Evolutionary conservation across 75 land plant genomes (phyloP), one percentile per base, ranked within the genome.

Genomic region (Selaginella tamariscina): DNA sequence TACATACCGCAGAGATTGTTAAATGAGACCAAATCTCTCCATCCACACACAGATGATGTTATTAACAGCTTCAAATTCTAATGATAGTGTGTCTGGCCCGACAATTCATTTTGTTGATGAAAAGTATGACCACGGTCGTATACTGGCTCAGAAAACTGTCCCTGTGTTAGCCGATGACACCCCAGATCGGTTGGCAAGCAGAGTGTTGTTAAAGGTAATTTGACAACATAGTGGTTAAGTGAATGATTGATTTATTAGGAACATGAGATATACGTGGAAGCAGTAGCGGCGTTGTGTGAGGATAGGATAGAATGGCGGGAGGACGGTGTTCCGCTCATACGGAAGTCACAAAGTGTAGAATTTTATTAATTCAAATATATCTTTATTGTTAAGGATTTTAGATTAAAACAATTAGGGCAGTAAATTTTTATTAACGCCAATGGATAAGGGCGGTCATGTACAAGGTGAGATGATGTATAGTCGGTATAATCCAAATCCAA

Each of bases 51-150:
- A 15, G 27, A 8, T 2, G 32, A 1, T 28, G 56, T 65, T 60
- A 64, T 18, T 13, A 0, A 24, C 20, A 0, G 18, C 1, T 30
- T 33, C 27, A 5, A 24, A 13, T 72, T 31, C 5, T 28, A 27
- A 5, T 64, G n/a, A 68, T 72, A 93, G 96, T 70, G 89, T 74
- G 70, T 87, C 98, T 18, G 98, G 98, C 30, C 80, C 96, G 13
- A 93, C 96, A 15, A 71, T 93, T 30, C 98, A 93, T 72, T 90
- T 87, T 80, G 98, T 93, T 30, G 96, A 93, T 82, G 98, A 93
- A 72, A 69, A 86, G 28, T 93, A 81, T 80, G 96, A 92, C 73
- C 84, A 81, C 11, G 96, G 98, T 0, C 71, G 72, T 2, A 89
- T 88, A 21, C 79, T 93, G 56, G 98, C 98, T 21, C 98, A 93